Percentiles rank a stretch among this genome's conserved stretches.
Conservation (phyloP, 257 asterid species). For the Leptodermis oblonga region DNA sequence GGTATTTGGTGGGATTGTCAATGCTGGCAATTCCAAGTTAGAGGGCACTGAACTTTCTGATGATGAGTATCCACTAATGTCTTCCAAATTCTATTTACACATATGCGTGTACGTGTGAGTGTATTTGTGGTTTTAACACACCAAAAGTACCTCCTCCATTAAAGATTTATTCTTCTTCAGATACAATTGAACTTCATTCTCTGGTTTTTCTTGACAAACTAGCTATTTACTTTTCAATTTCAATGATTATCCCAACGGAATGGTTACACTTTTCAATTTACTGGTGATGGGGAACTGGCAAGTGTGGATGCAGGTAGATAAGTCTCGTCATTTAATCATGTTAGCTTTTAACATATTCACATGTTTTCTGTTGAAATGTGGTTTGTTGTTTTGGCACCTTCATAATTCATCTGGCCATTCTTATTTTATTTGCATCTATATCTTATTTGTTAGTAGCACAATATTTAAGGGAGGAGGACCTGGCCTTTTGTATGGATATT, state of each 20-base stretch:
- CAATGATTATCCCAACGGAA: conserved; percentile 96
- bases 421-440: background rate
- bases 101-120: background rate
- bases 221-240: conserved; percentile 97
- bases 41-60: conserved; percentile 60
- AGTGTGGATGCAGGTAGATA: conserved; percentile 86
- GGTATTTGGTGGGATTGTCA: conserved; percentile 92
- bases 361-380: background rate
- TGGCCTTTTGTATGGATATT: background rate
- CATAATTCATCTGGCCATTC: background rate
- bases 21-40: conserved; percentile 75
- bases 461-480: background rate
- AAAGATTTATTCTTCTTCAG: background rate
- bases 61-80: conserved; percentile 8
- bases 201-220: conserved; percentile 27
- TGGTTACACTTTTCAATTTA: conserved; percentile 94
- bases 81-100: background rate
- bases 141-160: background rate
- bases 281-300: conserved; percentile 99
- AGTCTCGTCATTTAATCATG: background rate
- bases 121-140: background rate
- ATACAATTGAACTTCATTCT: background rate
- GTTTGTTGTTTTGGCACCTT: background rate
- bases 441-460: background rate
- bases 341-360: background rate